Conservation (phyloP, 2,329 filamentous ascomycete genomes). For the Apiospora sp. region DNA sequence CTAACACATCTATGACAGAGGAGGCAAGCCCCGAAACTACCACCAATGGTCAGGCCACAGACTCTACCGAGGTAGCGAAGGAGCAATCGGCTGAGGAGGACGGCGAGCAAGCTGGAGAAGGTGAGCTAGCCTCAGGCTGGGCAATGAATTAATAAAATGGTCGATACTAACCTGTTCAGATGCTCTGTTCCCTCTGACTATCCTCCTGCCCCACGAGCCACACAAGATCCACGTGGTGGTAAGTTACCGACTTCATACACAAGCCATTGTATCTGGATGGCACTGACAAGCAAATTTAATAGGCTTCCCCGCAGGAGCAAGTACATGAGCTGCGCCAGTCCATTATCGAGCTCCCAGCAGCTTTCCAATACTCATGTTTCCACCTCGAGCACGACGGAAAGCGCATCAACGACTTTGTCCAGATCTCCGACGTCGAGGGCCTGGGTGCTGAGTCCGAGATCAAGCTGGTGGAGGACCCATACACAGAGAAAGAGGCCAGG, state of each 20-base stretch:
- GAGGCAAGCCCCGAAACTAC: conserved; percentile 34
- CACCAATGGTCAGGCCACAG: conserved; percentile 35
- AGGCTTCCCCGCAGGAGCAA: conserved; percentile 94
- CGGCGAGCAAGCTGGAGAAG: conserved; percentile 36
- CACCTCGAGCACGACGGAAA: conserved; percentile 91
- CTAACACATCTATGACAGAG: conserved; percentile 22
- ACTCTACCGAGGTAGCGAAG: conserved; percentile 33
- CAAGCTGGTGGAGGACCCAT: conserved; percentile 88
- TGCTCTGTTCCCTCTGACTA: conserved; percentile 69
- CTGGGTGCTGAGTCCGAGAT: conserved; percentile 81
- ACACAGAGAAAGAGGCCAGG: conserved; percentile 97
- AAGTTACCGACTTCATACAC: conserved; percentile 43
- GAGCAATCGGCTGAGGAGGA: conserved; percentile 38
- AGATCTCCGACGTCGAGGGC: conserved; percentile 86
- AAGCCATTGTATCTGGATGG: conserved; percentile 4
- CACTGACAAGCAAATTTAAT: conserved; percentile 23
- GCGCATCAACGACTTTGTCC: conserved; percentile 93
- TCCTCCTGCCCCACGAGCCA: conserved; percentile 82
- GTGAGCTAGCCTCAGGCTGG: conserved; percentile 30
- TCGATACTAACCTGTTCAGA: conserved; percentile 18
- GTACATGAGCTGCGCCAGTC: conserved; percentile 97
- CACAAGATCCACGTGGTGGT: conserved; percentile 88
- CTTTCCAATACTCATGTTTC: conserved; percentile 98
- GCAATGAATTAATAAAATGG: not conserved
- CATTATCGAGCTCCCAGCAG: conserved; percentile 90